Percentiles rank a stretch among this genome's conserved stretches.
These are phyloP conservation scores for Cladophialophora immunda DNA, from an alignment of 2,329 filamentous ascomycete genomes.

Conservation along the genomic window DNA sequence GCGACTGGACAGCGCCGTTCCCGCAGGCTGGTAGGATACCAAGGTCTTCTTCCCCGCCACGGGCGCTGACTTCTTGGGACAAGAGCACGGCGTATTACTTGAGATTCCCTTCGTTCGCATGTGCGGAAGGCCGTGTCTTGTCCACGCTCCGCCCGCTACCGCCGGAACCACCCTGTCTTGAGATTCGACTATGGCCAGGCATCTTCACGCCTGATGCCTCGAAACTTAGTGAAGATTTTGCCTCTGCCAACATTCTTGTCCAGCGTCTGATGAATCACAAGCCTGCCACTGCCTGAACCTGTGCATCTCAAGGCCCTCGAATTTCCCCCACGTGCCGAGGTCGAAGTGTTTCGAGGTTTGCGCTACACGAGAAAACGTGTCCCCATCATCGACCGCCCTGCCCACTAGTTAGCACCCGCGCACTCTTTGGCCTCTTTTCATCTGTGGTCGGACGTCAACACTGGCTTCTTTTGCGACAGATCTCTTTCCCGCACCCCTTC, in stretches of 20 bases:
- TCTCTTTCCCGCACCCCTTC: background rate
- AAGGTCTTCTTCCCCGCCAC: background rate
- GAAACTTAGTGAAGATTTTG: conserved; percentile 11
- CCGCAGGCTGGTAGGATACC: background rate
- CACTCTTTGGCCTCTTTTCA: conserved; percentile 6
- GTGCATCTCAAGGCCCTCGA: background rate
- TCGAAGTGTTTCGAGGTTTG: conserved; percentile 22
- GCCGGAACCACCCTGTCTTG: conserved; percentile 5
- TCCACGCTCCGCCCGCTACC: conserved; percentile 13
- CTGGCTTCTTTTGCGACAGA: background rate
- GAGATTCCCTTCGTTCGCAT: conserved; percentile 22
- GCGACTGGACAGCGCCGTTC: background rate
- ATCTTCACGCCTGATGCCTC: conserved; percentile 14
- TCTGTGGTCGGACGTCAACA: conserved; percentile 7
- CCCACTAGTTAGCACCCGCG: background rate
- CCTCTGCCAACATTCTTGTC: conserved; percentile 7
- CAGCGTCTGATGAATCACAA: background rate
- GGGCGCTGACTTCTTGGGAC: conserved; percentile 4
- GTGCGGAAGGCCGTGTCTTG: conserved; percentile 22
- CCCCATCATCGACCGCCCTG: conserved; percentile 11
- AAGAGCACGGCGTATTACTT: background rate
- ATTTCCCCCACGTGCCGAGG: conserved; percentile 15
- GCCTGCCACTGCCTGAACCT: background rate
- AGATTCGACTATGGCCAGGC: conserved; percentile 10
- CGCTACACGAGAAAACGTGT: conserved; percentile 21